Base-by-base conservation (phyloP, 768 basidiomycete species). In the Phlebiopsis flavidoalba region DNA sequence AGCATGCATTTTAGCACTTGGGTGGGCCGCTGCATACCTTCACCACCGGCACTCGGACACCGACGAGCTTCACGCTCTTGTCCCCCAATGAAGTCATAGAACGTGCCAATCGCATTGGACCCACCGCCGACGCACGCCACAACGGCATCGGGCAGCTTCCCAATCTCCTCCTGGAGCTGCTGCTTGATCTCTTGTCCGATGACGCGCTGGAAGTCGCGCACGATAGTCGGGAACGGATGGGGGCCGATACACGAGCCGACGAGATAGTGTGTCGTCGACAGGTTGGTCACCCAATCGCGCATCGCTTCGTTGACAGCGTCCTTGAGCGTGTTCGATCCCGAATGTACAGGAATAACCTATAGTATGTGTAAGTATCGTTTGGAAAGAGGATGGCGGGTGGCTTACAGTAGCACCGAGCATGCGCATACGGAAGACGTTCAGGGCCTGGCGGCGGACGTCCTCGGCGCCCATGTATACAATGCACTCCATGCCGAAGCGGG, bases 51-150 rank as follows among this genome's bases (percentile, higher is more conserved):
- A n/a, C 71, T 99, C 97, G 10, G n/a, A 99, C 96, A 63, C 97
- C 97, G 35, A 98, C 76, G 35, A 99, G 76, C 40, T 89, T 82
- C 22, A 98, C 95, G 49, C 72, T 78, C 73, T 91, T 88, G 71
- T 98, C 93, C 8, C n/a, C 80, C 77, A 71, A 98, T 95, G 75
- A 98, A 99, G 67, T 98, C 92, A 73, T 92, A 93, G 83, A 99
- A 99, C 11, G 95, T 88, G 31, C 95, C 97, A 65, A 99, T 99
- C 15, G 97, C 94, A 71, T 99, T 98, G 72, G 89, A 92, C 11
- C 97, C 97, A 52, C 97, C 97, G 26, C 97, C 97, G 47, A 98
- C 97, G 72, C 97, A 99, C 24, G 97, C 97, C 5, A 98, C 89
- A 48, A 99, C 85, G 4, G 84, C 91, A 65, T 98, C 95, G 8